Conservation (phyloP, 306 rosid species). For the Sesbania bispinosa region DNA sequence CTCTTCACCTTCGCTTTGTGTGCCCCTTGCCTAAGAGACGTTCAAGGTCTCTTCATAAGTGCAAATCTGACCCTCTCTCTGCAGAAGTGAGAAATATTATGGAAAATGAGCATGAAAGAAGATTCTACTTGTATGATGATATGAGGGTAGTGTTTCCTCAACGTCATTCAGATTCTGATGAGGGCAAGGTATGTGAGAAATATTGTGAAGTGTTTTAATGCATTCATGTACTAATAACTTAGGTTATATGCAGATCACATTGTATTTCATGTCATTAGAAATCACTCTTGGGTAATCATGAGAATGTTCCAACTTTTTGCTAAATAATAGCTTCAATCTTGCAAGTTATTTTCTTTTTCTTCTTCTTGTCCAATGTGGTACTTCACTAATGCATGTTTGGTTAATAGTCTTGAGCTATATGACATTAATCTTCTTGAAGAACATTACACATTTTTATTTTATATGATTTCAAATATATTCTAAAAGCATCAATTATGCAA, state of each 20-base stretch:
- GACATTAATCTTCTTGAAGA: no score
- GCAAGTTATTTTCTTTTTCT: no score
- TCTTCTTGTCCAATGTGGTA: no score
- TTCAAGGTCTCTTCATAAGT: conserved; percentile 50
- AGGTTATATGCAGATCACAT: no score
- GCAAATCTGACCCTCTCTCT: conserved; percentile 46
- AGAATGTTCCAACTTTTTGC: no score
- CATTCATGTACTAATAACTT: conserved; percentile 11
- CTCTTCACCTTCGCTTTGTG: conserved; percentile 89
- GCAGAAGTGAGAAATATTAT: conserved; percentile 44
- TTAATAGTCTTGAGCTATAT: no score
- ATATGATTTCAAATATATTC: neutral
- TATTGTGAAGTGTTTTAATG: neutral
- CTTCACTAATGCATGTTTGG: no score
- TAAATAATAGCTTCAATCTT: no score
- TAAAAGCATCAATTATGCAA: neutral
- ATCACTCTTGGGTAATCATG: no score
- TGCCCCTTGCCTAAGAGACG: conserved; percentile 69
- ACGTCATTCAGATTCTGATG: conserved; percentile 93
- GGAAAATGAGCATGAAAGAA: conserved; percentile 57
- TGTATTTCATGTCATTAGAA: no score
- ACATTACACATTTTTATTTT: neutral
- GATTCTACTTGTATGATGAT: conserved; percentile 87
- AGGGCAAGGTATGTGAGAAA: conserved; percentile 81
- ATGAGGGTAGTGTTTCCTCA: conserved; percentile 93